A percentile compares a stretch with the other conserved stretches of the same genome.
Evolutionary conservation across 805 yeast genomes (phyloP).

Genomic region (Metschnikowia drakensbergensis): DNA sequence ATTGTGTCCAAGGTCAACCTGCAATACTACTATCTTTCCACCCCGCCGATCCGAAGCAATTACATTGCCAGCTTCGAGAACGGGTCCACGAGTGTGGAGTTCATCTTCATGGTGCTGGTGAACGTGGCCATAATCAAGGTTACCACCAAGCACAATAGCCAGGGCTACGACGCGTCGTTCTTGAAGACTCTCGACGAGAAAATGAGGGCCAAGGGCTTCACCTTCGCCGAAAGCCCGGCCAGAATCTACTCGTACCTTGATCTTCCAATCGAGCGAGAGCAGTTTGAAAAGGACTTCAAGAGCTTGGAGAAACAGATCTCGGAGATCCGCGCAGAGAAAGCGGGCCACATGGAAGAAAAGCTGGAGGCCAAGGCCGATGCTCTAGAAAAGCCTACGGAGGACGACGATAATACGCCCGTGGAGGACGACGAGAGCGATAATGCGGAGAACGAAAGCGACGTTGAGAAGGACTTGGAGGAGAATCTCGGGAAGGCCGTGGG

Average conservation of each 20-base stretch:
- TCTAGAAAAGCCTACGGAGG: constrained; percentile 4
- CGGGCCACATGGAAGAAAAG: constrained; percentile 1
- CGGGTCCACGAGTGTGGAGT: constrained; percentile 13
- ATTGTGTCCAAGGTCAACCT: constrained; percentile 17
- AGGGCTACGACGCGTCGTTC: constrained; percentile 13
- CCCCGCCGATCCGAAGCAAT: constrained; percentile 15
- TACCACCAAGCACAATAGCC: constrained; percentile 11
- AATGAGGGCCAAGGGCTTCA: constrained; percentile 17
- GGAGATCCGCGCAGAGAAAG: constrained; percentile 8
- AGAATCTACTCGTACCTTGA: constrained; percentile 11
- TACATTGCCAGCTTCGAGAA: constrained; percentile 12
- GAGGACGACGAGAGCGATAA: constrained; percentile 12
- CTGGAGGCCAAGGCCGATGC: constrained; percentile 10
- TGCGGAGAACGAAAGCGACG: constrained; percentile 2
- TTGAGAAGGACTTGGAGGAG: constrained; percentile 5
- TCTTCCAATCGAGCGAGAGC: constrained; percentile 12
- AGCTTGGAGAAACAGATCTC: constrained; percentile 13
- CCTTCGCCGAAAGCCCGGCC: constrained; percentile 15
- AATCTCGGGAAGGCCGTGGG: constrained; percentile 7
- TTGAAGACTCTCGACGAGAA: constrained; percentile 15
- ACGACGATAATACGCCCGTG: constrained; percentile 7
- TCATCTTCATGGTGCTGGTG: constrained; percentile 17
- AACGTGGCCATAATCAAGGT: constrained; percentile 19
- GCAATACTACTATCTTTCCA: constrained; percentile 18
- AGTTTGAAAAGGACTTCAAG: constrained; percentile 15